Conservation (phyloP, 192 early-diverging fungal genomes). For the Coemansia sp. region DNA sequence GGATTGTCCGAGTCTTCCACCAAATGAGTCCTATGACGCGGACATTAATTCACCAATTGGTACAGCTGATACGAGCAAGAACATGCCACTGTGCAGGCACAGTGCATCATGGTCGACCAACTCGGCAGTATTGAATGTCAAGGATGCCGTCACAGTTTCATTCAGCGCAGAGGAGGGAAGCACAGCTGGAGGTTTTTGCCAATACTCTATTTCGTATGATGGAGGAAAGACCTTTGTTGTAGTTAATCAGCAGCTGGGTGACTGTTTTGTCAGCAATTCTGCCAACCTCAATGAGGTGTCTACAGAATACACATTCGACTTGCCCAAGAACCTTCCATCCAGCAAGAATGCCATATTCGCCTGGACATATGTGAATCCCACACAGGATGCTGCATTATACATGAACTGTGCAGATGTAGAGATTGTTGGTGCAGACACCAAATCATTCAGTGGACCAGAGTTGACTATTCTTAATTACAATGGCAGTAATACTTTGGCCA, state of each 20-base stretch:
- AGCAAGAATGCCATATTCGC: conserved; percentile 55
- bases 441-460: conserved; percentile 15
- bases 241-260: conserved; percentile 46
- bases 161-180: conserved; percentile 26
- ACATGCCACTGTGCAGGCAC: conserved; percentile 35
- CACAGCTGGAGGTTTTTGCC: conserved; percentile 65
- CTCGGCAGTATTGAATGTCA: conserved; percentile 52
- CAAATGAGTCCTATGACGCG: conserved; percentile 1
- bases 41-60: conserved; percentile 15
- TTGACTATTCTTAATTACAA: conserved; percentile 34
- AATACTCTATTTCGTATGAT: conserved; percentile 67
- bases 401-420: conserved; percentile 49
- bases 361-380: conserved; percentile 65
- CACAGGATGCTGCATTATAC: conserved; percentile 63
- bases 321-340: conserved; percentile 57
- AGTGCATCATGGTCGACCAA: conserved; percentile 26
- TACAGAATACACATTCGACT: conserved; percentile 46
- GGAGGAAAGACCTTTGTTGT: conserved; percentile 60
- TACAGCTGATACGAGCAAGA: background rate
- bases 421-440: conserved; percentile 13
- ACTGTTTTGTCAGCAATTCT: conserved; percentile 36
- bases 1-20: conserved; percentile 1
- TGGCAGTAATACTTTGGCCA: background rate
- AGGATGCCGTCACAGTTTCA: conserved; percentile 49
- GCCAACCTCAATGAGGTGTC: conserved; percentile 9